Base-by-base conservation (phyloP, 164 flowering plant genomes). In the Warburgia ugandensis region DNA sequence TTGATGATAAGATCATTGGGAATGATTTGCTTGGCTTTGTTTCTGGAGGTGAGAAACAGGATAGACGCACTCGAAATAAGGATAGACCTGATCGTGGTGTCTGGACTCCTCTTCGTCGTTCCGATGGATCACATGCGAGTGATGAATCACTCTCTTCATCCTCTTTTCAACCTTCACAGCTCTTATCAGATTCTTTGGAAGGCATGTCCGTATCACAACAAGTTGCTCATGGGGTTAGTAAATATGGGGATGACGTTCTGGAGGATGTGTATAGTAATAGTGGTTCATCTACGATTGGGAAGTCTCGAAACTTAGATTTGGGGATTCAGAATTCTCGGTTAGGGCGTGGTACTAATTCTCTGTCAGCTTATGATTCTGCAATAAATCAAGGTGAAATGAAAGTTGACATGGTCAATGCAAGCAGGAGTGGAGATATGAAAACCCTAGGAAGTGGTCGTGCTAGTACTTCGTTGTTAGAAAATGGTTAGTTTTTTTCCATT, bases 11-110 rank as follows among this genome's bases (percentile, higher is more conserved):
- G 28, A 29, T 33, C n/a, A 5, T 23, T 54, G 29, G 29, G 5
- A 54, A 45, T 43, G 82, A 76, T 55, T 38, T 39, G 39, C 78
- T 70, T 67, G 72, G 69, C 41, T 56, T 58, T 46, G 27, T 26
- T 25, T 39, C 48, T 44, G 32, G 19, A 13, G 63, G 54, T 56
- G 90, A 84, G 37, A 83, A 73, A 63, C 82, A 67, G 31, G 95
- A 81, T 47, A 83, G 62, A 46, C 77, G 84, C 22, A 57, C 73
- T 19, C 79, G 81, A 55, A 81, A 79, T 59, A 83, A 69, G 64
- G 95, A 86, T 56, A 77, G 85, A 50, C 86, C 83, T 58, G 97
- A 85, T 61, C 85, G 87, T 69, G 84, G 71, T 52, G 84, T 82
- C 12, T 89, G 97, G 97, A 54, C 90, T 37, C 75, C 89, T 40